Conservation (phyloP, 2,329 filamentous ascomycete species). For the Pyricularia grisea region DNA sequence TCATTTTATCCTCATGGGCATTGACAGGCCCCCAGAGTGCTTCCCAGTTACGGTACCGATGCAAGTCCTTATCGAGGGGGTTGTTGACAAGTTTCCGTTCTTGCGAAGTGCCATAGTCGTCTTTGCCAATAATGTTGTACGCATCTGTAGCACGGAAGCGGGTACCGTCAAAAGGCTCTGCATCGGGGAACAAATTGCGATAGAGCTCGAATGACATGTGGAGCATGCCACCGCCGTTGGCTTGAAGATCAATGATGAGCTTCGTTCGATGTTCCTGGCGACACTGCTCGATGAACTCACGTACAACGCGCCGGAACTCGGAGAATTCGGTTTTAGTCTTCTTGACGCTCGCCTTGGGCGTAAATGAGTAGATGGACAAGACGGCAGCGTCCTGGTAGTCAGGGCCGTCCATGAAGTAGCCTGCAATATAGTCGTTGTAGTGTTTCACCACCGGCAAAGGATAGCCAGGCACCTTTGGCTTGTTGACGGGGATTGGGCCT, state of each 20-base stretch:
- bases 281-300: constrained; percentile 25
- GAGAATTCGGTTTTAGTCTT: constrained; percentile 21
- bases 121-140: neutral
- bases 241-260: constrained; percentile 48
- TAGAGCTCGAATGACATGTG: constrained; percentile 54
- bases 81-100: constrained; percentile 4
- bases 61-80: neutral
- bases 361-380: constrained; percentile 16
- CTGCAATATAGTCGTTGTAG: constrained; percentile 18
- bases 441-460: constrained; percentile 20
- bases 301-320: constrained; percentile 23
- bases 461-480: constrained; percentile 14
- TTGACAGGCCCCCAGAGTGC: neutral
- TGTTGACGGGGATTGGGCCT: neutral
- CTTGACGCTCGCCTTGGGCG: constrained; percentile 10
- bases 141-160: constrained; percentile 2
- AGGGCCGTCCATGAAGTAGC: constrained; percentile 12
- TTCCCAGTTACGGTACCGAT: neutral
- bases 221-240: constrained; percentile 50
- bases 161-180: constrained; percentile 11
- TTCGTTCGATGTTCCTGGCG: constrained; percentile 43
- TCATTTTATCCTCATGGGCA: neutral
- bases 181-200: constrained; percentile 40
- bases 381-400: constrained; percentile 21
- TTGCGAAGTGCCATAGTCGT: neutral